Base-by-base conservation (phyloP, 2,329 filamentous ascomycete genomes). In the Macrophomina phaseolina region DNA sequence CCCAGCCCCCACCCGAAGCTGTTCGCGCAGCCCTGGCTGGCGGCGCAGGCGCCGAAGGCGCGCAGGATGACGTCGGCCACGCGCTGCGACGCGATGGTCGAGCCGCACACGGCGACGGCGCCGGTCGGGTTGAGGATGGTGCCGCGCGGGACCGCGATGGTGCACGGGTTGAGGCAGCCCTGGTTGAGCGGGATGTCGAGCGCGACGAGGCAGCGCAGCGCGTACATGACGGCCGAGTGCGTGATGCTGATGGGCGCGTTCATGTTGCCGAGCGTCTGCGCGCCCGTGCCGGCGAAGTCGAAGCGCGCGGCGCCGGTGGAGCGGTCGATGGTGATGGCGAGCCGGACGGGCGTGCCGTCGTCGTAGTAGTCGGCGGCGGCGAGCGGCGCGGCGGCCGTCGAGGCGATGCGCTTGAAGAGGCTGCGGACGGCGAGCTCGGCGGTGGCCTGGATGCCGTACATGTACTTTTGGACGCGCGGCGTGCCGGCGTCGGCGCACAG, bases 371-470 rank as follows among this genome's bases (percentile, higher is more conserved):
- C 78, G 3, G 72, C 71, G 5, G 74, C 73, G 36, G 11, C 9
- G 23, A 66, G 64, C 36, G 18, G 36, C 2, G 51, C n/a, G 38
- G 16, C 11, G 32, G 23, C 12, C 6, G 7, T 34, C 8, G 93
- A 89, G 67, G 64, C 53, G 9, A 66, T 46, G 53, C 85, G 88
- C 7, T 90, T 83, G 49, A 95, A 87, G 92, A 93, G 97, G 48
- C 93, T 80, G 71, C 97, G 97, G 69, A 92, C 81, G 0, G 93
- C 93, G 2, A 71, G 52, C 63, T 78, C 78, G 11, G 78, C 77
- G 52, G 74, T 79, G 5, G 68, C 55, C 16, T 77, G 72, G 68
- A 82, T 82, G 1, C 72, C 76, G 32, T 75, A 65, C 80, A 81
- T 82, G 67, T 81, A 79, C 36, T 78, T 70, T 48, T 81, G 78